Base-by-base conservation (phyloP, 2,329 filamentous ascomycete species). In the Didymella arachidicola region DNA sequence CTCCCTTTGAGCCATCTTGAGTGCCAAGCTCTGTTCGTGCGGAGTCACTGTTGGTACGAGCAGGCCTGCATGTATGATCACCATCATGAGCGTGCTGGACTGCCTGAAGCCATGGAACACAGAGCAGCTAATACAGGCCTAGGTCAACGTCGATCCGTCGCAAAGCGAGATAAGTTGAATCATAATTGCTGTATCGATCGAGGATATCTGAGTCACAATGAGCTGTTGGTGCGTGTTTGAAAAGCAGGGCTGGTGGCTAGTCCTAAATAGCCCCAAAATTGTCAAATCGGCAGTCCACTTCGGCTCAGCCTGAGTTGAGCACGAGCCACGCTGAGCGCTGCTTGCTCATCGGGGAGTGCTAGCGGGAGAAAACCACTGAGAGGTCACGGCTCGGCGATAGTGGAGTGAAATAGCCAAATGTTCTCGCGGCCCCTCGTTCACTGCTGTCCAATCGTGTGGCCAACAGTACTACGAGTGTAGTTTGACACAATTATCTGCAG, bases 351-450 rank as follows among this genome's bases (percentile, higher is more conserved):
- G 46, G 46, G 47, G 14, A 12, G 44, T 49, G 38, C 10, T 12
- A 11, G 7, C 16, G 25, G 19, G 25, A 25, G 41, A 26, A 27
- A 42, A 1, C 19, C 29, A 39, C 18, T 16, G 41, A 26, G 46
- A 19, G 29, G 25, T 50, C 30, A 42, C 39, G 36, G 46, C 36
- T 47, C 19, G 42, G 19, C 34, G 47, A 34, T 27, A 47, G 42
- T 52, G 47, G 54, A 52, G 47, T 42, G 54, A 36, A 41, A 36
- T 52, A 57, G 43, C 41, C 42, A 42, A 36, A 12, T 36, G 27
- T n/a, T 42, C 29, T 34, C 43, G 54, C 19, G 43, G 47, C n/a
- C 30, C 48, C 34, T 32, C 22, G 18, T 43, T 48, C 30, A 16
- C 18, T 32, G 41, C 32, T 22, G 44, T 12, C 50, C 39, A 45